Percentiles rank a stretch among this genome's conserved stretches.
Evolutionary conservation across 2,329 filamentous ascomycete species (phyloP).

Genomic region (Cordyceps cateniannulata): DNA sequence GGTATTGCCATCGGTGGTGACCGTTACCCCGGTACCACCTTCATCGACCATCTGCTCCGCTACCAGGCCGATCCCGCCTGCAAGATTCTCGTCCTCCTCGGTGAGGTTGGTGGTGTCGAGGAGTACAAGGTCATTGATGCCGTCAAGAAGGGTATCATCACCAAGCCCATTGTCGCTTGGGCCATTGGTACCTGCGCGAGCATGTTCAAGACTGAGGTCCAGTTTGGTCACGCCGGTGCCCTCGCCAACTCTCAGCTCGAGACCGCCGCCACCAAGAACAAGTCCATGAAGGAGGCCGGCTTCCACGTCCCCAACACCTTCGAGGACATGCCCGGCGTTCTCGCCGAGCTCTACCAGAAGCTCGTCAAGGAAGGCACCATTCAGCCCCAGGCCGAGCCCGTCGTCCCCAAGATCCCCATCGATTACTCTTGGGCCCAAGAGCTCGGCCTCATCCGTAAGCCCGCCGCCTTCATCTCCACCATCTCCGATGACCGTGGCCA

Average conservation of each 20-base stretch:
- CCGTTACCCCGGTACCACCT: constrained; percentile 96
- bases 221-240: constrained; percentile 97
- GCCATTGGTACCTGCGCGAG: constrained; percentile 98
- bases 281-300: constrained; percentile 90
- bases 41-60: constrained; percentile 96
- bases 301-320: constrained; percentile 95
- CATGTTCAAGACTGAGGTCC: constrained; percentile 99
- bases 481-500: constrained; percentile 99
- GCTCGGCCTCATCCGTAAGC: constrained; percentile 98
- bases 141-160: constrained; percentile 89
- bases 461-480: constrained; percentile 98
- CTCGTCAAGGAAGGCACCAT: constrained; percentile 81
- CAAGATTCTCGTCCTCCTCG: constrained; percentile 93
- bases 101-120: constrained; percentile 98
- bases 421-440: constrained; percentile 99
- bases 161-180: constrained; percentile 98
- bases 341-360: constrained; percentile 80
- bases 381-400: constrained; percentile 78
- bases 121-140: constrained; percentile 99
- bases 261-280: constrained; percentile 94
- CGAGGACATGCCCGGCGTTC: constrained; percentile 78
- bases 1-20: constrained; percentile 99
- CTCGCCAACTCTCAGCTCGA: constrained; percentile 99
- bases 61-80: constrained; percentile 96
- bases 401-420: constrained; percentile 97